Evolutionary conservation across 176 grass and related monocot genomes (phyloP).

Genomic region (Phoenix roebelenii): DNA sequence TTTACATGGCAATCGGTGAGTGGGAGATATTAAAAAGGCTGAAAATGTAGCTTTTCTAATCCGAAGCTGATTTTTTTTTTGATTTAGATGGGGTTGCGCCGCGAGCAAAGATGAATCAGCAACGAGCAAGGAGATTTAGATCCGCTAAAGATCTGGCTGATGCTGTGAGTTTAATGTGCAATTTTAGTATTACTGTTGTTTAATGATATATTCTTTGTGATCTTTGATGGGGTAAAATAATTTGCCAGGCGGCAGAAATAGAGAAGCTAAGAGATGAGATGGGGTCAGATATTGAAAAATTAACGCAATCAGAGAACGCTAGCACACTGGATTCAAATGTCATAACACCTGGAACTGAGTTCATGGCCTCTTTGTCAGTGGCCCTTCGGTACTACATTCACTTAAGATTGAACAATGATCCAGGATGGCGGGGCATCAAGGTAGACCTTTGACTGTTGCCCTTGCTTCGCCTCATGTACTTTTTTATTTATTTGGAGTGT

Average conservation of each 20-base stretch:
- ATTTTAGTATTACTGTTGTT: neutral
- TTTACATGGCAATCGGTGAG: constrained; percentile 55
- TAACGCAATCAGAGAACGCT: neutral
- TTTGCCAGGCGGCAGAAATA: constrained; percentile 36
- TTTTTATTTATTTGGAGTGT: no score
- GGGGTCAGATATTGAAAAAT: constrained; percentile 10
- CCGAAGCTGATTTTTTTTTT: neutral
- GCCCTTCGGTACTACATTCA: constrained; percentile 44
- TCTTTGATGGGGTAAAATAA: neutral
- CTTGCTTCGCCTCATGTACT: no score
- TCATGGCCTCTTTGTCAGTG: constrained; percentile 55
- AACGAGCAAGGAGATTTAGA: constrained; percentile 49
- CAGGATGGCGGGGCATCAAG: constrained; percentile 45
- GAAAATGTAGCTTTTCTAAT: no score
- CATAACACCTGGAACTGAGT: constrained; percentile 56
- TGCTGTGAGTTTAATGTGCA: constrained; percentile 1
- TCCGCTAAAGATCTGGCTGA: constrained; percentile 34
- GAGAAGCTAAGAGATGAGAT: constrained; percentile 22
- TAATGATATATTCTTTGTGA: neutral
- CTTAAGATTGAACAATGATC: constrained; percentile 27
- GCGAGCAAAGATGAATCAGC: constrained; percentile 77
- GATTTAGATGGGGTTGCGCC: constrained; percentile 63
- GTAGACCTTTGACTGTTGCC: constrained; percentile 14
- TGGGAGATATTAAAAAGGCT: neutral
- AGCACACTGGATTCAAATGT: constrained; percentile 46